A percentile compares a stretch with the other conserved stretches of the same genome.
Evolutionary conservation across 805 yeast genomes (phyloP).

Genomic region (Huiozyma naganishii): DNA sequence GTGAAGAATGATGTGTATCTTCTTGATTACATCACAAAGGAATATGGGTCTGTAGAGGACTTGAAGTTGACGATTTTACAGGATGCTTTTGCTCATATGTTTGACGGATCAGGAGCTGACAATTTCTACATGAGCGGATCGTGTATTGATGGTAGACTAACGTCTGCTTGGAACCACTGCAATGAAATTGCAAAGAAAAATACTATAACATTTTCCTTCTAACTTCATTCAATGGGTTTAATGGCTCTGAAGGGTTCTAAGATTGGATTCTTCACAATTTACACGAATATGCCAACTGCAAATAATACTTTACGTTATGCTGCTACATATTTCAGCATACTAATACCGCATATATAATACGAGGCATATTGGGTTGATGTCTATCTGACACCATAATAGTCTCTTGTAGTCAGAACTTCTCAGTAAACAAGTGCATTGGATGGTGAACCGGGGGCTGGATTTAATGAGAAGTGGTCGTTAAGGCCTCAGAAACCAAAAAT

Average conservation of each 20-base stretch:
- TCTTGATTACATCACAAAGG: constrained; percentile 41
- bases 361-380: too few species aligned
- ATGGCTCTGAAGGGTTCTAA: constrained; percentile 56
- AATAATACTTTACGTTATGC: too few species aligned
- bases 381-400: too few species aligned
- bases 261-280: neutral
- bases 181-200: constrained; percentile 56
- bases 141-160: constrained; percentile 73
- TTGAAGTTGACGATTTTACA: constrained; percentile 36
- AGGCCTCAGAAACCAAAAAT: too few species aligned
- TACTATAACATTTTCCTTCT: constrained; percentile 51
- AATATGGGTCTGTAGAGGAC: constrained; percentile 46
- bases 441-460: too few species aligned
- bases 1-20: constrained; percentile 40
- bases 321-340: too few species aligned
- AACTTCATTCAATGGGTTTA: constrained; percentile 65
- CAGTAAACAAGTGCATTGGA: too few species aligned
- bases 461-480: too few species aligned
- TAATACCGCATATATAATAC: too few species aligned
- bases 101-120: constrained; percentile 78
- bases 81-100: constrained; percentile 35
- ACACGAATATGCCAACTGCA: too few species aligned
- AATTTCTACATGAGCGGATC: constrained; percentile 77
- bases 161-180: constrained; percentile 79
- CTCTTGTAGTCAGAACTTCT: too few species aligned